These are phyloP conservation scores for Xylaria digitata DNA, from an alignment of 2,329 filamentous ascomycete genomes.

Conservation along the genomic window DNA sequence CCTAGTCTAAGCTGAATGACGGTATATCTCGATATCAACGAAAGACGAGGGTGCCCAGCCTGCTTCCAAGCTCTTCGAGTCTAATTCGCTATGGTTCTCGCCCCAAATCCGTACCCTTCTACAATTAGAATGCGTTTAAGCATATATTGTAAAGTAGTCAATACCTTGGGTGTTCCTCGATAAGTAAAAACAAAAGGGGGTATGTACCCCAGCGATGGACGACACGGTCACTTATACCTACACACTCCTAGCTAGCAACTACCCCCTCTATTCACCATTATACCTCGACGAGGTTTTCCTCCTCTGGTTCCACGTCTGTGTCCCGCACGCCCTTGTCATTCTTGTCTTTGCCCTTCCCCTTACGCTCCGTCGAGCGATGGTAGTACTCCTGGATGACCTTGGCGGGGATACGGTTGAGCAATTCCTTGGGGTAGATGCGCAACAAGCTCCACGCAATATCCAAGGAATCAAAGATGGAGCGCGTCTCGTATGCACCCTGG, in stretches of 20 bases:
- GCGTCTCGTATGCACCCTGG: conserved; percentile 91
- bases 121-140: conserved; percentile 17
- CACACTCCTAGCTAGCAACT: conserved; percentile 41
- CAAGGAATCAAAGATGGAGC: conserved; percentile 91
- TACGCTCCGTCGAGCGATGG: conserved; percentile 72
- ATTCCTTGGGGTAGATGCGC: conserved; percentile 96
- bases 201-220: conserved; percentile 43
- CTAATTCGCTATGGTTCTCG: conserved; percentile 5
- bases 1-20: not conserved
- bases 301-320: conserved; percentile 55
- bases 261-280: conserved; percentile 50
- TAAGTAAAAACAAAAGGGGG: conserved; percentile 33
- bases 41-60: conserved; percentile 3
- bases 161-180: conserved; percentile 41
- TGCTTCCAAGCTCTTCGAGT: conserved; percentile 10
- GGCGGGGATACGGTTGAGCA: conserved; percentile 93
- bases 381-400: conserved; percentile 88
- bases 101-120: conserved; percentile 7
- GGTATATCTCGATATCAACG: conserved; percentile 11
- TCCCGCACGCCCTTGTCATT: conserved; percentile 57
- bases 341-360: conserved; percentile 70
- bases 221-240: conserved; percentile 41
- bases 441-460: conserved; percentile 97
- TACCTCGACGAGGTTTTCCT: conserved; percentile 72
- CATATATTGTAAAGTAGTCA: conserved; percentile 32